A percentile compares a stretch with the other conserved stretches of the same genome.
phyloP scores from a whole-genome alignment of 1,284 basidiomycete genomes.

The Pterula multifida region DNA sequence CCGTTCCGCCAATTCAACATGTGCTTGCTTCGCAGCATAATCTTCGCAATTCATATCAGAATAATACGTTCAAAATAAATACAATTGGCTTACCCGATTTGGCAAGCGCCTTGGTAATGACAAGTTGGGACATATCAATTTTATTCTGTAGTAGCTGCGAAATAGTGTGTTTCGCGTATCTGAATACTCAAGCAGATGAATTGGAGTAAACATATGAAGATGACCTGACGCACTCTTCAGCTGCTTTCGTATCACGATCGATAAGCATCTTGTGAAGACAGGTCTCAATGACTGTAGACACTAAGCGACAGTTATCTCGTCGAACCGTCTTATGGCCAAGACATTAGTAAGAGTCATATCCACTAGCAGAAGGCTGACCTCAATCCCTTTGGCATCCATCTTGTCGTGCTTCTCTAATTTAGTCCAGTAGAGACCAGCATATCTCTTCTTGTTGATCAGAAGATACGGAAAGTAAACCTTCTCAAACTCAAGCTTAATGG shows the following conservation, averaged over 20 bases:
- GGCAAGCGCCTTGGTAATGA: slow-evolving; percentile 91
- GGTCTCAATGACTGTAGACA: slow-evolving; percentile 93
- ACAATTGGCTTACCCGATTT: slow-evolving; percentile 55
- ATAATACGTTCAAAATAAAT: slow-evolving; percentile 1
- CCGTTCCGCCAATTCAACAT: slow-evolving; percentile 86
- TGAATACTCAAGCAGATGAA: slow-evolving; percentile 23
- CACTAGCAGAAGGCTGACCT: slow-evolving; percentile 55
- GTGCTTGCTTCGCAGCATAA: slow-evolving; percentile 86
- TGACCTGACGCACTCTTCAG: slow-evolving; percentile 60
- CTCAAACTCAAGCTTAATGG: slow-evolving; percentile 96
- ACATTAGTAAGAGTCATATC: slow-evolving; percentile 1
- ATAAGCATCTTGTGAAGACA: slow-evolving; percentile 95
- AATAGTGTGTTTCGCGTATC: slow-evolving; percentile 88
- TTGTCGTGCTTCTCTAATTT: slow-evolving; percentile 89
- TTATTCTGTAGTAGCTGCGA: slow-evolving; percentile 91
- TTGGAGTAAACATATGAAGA: slow-evolving; percentile 4
- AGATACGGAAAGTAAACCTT: slow-evolving; percentile 97
- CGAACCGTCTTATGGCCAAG: slow-evolving; percentile 67
- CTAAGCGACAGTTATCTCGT: slow-evolving; percentile 90
- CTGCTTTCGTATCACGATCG: slow-evolving; percentile 83
- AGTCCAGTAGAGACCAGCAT: slow-evolving; percentile 95
- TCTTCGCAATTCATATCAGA: slow-evolving; percentile 30
- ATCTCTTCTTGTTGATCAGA: slow-evolving; percentile 94
- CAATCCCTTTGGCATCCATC: slow-evolving; percentile 98
- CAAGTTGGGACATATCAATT: slow-evolving; percentile 94